Evolutionary conservation across 768 basidiomycete species (phyloP), one percentile per base, ranked within the genome.

Genomic region (Pisolithus sp.): DNA sequence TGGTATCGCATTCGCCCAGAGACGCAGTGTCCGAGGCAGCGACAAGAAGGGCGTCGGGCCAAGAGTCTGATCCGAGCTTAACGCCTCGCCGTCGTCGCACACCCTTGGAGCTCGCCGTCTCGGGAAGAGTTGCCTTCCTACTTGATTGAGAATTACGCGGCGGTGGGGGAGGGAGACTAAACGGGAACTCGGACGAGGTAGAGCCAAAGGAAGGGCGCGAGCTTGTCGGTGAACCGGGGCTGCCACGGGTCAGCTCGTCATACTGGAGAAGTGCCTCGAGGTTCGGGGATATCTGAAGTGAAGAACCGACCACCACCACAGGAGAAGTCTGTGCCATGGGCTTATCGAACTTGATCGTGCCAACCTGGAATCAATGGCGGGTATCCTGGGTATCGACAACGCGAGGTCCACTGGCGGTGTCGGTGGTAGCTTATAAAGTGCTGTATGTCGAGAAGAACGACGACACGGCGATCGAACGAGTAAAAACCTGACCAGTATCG

Each of bases 221-320:
- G 49, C 42, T 57, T 4, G 61, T 65, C 13, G 61, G 63, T 5
- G 68, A 64, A 24, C 48, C 37, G 61, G 61, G 49, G 13, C 44
- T 66, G 40, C 62, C 60, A 20, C 78, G 73, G n/a, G 67, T 67
- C 47, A 70, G 72, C 47, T 81, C 77, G 46, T 82, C 82, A 53
- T 81, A 76, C 59, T 81, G 75, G 48, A 83, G 68, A 7, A 83
- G 58, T 23, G 81, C 82, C 54, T 83, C 77, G 43, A 82, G 74
- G 57, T 83, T 74, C 0, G 81, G 76, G 2, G 80, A 82, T 48
- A 83, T 83, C 10, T 73, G 66, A 43, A 82, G 62, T 1, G 73
- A 65, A 9, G 60, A 37, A 10, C n/a, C 24, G 0, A 56, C 10
- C 23, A 53, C 50, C 43, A 1, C 51, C 31, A 24, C 37, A 6